These are phyloP conservation scores for Boletus rex-veris DNA, from an alignment of 768 basidiomycete genomes.

Conservation along the genomic window DNA sequence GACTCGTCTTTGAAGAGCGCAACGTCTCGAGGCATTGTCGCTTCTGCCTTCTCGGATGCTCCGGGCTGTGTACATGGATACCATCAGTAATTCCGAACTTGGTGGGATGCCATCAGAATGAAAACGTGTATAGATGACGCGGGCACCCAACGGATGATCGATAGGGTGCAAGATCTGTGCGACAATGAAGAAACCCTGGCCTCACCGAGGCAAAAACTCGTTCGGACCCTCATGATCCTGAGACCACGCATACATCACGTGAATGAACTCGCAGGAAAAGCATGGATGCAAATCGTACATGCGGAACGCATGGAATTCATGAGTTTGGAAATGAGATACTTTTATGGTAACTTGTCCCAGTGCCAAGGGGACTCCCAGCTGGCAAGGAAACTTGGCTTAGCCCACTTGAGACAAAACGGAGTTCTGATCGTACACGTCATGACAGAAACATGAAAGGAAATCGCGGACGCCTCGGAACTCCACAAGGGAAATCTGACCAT, in stretches of 20 bases:
- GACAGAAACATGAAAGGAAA: neutral
- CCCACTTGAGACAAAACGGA: neutral
- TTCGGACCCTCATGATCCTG: neutral
- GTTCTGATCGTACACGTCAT: neutral
- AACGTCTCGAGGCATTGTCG: neutral
- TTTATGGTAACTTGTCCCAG: no score
- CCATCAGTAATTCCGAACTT: slow-evolving; percentile 9
- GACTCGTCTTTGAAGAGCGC: neutral
- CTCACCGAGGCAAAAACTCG: neutral
- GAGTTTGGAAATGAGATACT: no score
- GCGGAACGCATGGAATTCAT: no score
- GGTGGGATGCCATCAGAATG: no score
- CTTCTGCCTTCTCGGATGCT: neutral
- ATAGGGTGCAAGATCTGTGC: neutral
- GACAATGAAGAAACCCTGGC: neutral
- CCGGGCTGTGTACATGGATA: slow-evolving; percentile 1
- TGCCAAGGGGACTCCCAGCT: no score
- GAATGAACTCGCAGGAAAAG: no score
- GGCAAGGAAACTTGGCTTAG: neutral
- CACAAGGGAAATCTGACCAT: neutral
- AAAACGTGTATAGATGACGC: neutral
- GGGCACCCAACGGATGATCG: neutral
- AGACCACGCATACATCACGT: neutral
- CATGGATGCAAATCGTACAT: no score
- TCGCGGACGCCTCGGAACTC: neutral